Base-by-base conservation (phyloP, 164 flowering plant species). In the Akebia trifoliata region DNA sequence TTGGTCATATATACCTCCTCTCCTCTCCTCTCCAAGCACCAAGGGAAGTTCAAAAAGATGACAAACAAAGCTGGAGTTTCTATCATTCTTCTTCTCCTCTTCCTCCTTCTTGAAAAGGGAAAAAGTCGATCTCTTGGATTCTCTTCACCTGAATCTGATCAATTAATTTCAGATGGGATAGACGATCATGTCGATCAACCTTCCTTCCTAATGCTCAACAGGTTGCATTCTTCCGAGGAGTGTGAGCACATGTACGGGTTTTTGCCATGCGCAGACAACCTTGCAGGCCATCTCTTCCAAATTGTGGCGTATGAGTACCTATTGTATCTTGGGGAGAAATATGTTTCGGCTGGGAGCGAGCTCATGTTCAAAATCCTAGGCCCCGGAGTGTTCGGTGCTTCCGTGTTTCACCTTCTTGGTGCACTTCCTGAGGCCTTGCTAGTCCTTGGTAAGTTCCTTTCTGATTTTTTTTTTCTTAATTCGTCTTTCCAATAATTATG, bases 201-300 rank as follows among this genome's bases (percentile, higher is more conserved):
- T 15, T 17, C 61, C 22, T 15, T 25, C 10, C 34, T 54, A 30
- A 32, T 50, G 32, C 34, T 51, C 50, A 61, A 60, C 43, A n/a
- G 18, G 15, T 2, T 18, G 11, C 30, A 40, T 2, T 47, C 15
- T 21, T 22, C 72, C 6, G 30, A 70, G 4, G 62, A 64, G 0
- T 81, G 83, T 40, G 69, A 69, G 20, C 73, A 78, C 11, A 47
- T 60, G n/a, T 79, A 71, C 29, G 78, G 78, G 10, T 73, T 81
- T 68, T 51, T 81, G 70, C 83, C 86, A 6, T 81, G 83, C 71
- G 58, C 83, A n/a, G 60, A 58, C 1, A 67, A 54, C 15, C 65
- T 71, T 15, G 55, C 65, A 74, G 86, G 86, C 4, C 62, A 70
- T 22, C 66, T 81, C 9, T 81, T 76, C 62, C 72, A 69, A 28